Conservation (phyloP, 257 asterid genomes). For the Capsicum chinense region DNA sequence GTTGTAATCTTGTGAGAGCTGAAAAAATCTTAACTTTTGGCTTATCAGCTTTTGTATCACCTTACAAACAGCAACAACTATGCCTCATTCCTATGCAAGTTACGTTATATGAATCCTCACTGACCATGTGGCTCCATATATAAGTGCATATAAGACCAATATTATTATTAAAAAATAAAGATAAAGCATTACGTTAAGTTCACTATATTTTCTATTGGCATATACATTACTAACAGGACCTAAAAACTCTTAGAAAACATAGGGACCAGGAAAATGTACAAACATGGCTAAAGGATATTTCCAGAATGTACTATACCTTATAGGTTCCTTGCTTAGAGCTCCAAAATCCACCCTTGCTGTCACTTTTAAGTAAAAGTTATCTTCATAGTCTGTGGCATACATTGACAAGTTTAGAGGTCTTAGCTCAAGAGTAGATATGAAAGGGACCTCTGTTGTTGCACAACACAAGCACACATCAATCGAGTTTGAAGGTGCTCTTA, state of each 20-base stretch:
- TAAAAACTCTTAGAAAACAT: background rate
- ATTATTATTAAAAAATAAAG: background rate
- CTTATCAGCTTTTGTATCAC: background rate
- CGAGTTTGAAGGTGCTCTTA: conserved; percentile 75
- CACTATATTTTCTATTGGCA: conserved; percentile 10
- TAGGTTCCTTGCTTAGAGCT: conserved; percentile 56
- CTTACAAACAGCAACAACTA: background rate
- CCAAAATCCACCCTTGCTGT: conserved; percentile 91
- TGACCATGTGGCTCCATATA: background rate
- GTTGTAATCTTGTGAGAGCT: conserved; percentile 18
- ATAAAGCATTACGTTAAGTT: background rate
- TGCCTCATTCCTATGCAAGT: background rate
- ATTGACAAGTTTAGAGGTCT: conserved; percentile 85
- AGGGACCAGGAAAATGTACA: background rate
- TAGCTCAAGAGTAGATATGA: conserved; percentile 88
- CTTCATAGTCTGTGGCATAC: conserved; percentile 96
- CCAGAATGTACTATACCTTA: conserved; percentile 54
- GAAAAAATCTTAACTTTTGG: background rate
- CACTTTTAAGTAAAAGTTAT: conserved; percentile 65
- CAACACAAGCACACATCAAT: conserved; percentile 88
- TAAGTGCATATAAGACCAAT: conserved; percentile 7
- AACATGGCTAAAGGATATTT: conserved; percentile 21
- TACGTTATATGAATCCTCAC: background rate
- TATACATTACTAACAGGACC: background rate
- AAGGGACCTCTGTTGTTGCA: conserved; percentile 87